phyloP scores from a whole-genome alignment of 176 grass and related monocot species.

The Pontederia crassipes region DNA sequence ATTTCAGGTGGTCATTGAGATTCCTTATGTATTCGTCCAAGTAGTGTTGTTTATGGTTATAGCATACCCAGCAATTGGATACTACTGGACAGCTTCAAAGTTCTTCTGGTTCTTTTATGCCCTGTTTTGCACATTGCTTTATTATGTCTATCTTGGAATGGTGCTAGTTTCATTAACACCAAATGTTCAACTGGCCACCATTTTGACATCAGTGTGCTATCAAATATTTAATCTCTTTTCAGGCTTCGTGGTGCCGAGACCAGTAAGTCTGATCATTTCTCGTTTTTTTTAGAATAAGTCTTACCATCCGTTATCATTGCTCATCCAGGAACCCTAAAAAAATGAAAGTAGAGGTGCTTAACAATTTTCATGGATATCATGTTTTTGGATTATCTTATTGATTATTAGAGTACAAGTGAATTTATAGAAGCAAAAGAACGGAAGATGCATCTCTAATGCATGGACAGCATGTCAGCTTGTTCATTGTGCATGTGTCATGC shows the following conservation, averaged over 20 bases:
- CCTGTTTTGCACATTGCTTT: slow-evolving; percentile 52
- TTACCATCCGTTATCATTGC: too few species aligned
- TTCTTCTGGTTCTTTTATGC: slow-evolving; percentile 59
- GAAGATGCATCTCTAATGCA: too few species aligned
- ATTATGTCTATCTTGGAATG: slow-evolving; percentile 70
- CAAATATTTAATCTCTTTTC: slow-evolving; percentile 44
- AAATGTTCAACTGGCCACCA: slow-evolving; percentile 42
- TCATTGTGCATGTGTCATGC: too few species aligned
- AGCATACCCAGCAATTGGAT: slow-evolving; percentile 66
- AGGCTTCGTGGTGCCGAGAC: slow-evolving; percentile 46
- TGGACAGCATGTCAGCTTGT: too few species aligned
- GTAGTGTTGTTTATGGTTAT: slow-evolving; percentile 37
- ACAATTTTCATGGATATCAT: too few species aligned
- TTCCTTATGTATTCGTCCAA: slow-evolving; percentile 46
- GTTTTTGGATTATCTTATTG: too few species aligned
- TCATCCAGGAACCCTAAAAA: too few species aligned
- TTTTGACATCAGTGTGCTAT: slow-evolving; percentile 56
- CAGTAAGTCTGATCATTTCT: slow-evolving; percentile 37
- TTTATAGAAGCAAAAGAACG: too few species aligned
- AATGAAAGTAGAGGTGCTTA: too few species aligned
- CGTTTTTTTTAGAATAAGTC: background rate
- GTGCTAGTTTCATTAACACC: slow-evolving; percentile 48
- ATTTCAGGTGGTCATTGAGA: slow-evolving; percentile 49
- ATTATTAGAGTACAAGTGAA: too few species aligned
- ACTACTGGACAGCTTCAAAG: slow-evolving; percentile 40